These are phyloP conservation scores for Peniophora sp. DNA, from an alignment of 1,284 basidiomycete genomes.

Conservation along the genomic window DNA sequence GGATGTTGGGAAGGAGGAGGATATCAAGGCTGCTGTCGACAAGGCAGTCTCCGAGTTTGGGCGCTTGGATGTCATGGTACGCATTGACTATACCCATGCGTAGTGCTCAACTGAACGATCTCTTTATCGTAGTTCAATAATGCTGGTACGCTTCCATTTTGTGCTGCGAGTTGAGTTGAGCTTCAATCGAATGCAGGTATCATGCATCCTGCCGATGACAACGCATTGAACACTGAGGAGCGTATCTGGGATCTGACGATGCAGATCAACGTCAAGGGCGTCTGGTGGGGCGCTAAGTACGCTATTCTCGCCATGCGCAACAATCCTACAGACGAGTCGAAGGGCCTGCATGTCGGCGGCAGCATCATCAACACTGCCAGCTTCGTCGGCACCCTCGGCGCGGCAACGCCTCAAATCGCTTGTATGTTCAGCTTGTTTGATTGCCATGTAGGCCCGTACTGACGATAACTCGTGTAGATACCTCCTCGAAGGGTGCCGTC, in stretches of 20 bases:
- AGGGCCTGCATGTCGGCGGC: slow-evolving; percentile 78
- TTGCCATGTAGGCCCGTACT: neutral
- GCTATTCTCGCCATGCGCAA: slow-evolving; percentile 93
- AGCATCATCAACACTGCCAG: slow-evolving; percentile 97
- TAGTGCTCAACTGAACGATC: neutral
- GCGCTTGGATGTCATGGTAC: slow-evolving; percentile 86
- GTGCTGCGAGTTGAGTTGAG: neutral
- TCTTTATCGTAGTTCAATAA: slow-evolving; percentile 68
- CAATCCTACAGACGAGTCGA: slow-evolving; percentile 76
- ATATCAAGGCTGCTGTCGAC: slow-evolving; percentile 79
- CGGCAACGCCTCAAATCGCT: slow-evolving; percentile 92
- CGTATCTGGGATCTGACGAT: slow-evolving; percentile 93
- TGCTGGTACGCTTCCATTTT: slow-evolving; percentile 44
- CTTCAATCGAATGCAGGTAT: slow-evolving; percentile 50
- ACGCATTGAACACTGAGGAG: slow-evolving; percentile 93
- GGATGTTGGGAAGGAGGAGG: slow-evolving; percentile 84
- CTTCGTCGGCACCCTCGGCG: slow-evolving; percentile 90
- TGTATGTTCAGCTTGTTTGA: slow-evolving; percentile 50
- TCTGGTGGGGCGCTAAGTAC: slow-evolving; percentile 98
- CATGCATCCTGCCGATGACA: slow-evolving; percentile 93
- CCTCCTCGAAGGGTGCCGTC: slow-evolving; percentile 89
- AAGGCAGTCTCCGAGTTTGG: slow-evolving; percentile 80
- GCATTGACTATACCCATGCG: slow-evolving; percentile 14
- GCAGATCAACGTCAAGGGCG: slow-evolving; percentile 94
- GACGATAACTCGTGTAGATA: slow-evolving; percentile 41